Conservation (phyloP, 805 yeast species). For the Ogataea henricii region DNA sequence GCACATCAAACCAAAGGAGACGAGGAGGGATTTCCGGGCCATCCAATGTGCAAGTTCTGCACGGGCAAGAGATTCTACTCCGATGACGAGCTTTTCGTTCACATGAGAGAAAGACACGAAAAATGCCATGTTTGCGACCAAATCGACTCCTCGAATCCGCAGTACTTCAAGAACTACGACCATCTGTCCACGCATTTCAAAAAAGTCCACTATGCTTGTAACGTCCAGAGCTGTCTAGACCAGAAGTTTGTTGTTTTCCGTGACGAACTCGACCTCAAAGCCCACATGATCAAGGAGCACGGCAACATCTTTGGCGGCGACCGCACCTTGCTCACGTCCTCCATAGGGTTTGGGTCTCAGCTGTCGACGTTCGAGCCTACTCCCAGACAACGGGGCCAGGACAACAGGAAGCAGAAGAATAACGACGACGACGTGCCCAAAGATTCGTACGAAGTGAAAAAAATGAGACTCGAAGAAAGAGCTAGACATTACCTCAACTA, state of each 20-base stretch:
- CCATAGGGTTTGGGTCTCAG: conserved; percentile 41
- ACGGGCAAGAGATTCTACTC: conserved; percentile 75
- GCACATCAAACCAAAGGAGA: conserved; percentile 78
- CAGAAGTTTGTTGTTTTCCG: conserved; percentile 89
- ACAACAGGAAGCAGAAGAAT: conserved; percentile 17
- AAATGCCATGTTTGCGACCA: conserved; percentile 89
- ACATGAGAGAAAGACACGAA: conserved; percentile 82
- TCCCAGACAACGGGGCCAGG: conserved; percentile 6
- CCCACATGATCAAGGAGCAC: conserved; percentile 87
- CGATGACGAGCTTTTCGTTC: conserved; percentile 80
- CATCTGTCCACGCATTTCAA: conserved; percentile 74
- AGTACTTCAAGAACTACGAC: conserved; percentile 77
- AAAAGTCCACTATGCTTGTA: conserved; percentile 73
- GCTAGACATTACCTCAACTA: conserved; percentile 77
- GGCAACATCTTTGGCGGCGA: conserved; percentile 55
- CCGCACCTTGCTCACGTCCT: conserved; percentile 40
- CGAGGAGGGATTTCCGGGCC: conserved; percentile 78
- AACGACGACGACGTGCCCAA: conserved; percentile 24
- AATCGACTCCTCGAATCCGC: conserved; percentile 59
- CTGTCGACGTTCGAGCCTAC: conserved; percentile 54
- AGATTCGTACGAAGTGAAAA: conserved; percentile 51
- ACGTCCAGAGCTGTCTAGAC: conserved; percentile 76
- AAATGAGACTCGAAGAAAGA: conserved; percentile 73
- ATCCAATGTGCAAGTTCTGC: conserved; percentile 87
- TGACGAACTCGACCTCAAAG: conserved; percentile 81